Base-by-base conservation (phyloP, 352 stramenopile species). In the Phytophthora citrophthora region DNA sequence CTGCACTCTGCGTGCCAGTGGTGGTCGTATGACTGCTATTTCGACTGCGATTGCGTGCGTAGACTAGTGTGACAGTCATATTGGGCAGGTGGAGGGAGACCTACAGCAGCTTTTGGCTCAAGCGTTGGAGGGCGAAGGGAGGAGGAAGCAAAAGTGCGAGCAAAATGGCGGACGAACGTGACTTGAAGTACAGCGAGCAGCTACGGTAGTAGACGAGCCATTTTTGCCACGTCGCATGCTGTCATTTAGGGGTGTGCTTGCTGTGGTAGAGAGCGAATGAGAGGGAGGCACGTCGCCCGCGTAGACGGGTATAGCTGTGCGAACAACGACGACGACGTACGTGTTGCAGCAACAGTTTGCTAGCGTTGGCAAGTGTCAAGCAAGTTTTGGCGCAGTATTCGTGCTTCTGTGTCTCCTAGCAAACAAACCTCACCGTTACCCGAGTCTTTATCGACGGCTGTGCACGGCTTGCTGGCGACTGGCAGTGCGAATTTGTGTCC, bases 171-270 rank as follows among this genome's bases (percentile, higher is more conserved):
- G 44, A 36, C 12, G 24, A 34, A 43, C 13, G 24, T 38, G 41
- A 45, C 49, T 55, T 67, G 59, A 61, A 61, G 59, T 67, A 24
- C 26, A 32, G 29, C 29, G 29, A 32, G 59, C 18, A 41, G 51
- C 31, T 11, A 32, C n/a, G n/a, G 10, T 41, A 31, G 56, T 54
- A 54, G 60, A 57, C 45, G 51, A 26, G 48, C 18, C 39, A 13
- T 43, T 12, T 52, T 38, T 55, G 64, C 64, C 64, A 56, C 64
- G 64, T 72, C 64, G 64, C 64, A 72, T 72, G 64, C 39, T 68
- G 64, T 68, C 64, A 67, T 39, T 3, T 20, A 40, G 27, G 46
- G 26, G 27, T 40, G 39, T 27, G 46, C 9, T 39, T n/a, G 18
- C n/a, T 0, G 39, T 12, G n/a, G 5, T 4, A 18, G 18, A 20